A percentile compares a stretch with the other conserved stretches of the same genome.
These are phyloP conservation scores for Starmerella ratchasimensis DNA, from an alignment of 805 yeast species.

Conservation along the genomic window DNA sequence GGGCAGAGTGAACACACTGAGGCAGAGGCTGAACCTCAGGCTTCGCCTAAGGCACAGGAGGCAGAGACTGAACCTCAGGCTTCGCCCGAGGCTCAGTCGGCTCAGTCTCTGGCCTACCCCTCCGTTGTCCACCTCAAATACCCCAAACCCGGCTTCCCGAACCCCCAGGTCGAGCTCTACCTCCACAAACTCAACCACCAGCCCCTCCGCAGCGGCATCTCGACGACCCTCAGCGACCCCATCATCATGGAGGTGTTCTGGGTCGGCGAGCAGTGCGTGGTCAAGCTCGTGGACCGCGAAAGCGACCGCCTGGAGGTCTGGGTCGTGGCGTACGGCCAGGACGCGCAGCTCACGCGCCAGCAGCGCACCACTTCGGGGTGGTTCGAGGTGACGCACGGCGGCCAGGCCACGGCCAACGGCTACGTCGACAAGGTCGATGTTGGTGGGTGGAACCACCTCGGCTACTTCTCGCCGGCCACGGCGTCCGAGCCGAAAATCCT, in stretches of 20 bases:
- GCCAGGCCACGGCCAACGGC: constrained; percentile 41
- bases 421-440: constrained; percentile 56
- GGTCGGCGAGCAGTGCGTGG: constrained; percentile 46
- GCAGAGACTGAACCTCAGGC: too few species aligned
- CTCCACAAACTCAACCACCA: constrained; percentile 31
- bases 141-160: constrained; percentile 72
- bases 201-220: constrained; percentile 9
- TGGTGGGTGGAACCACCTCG: constrained; percentile 57
- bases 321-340: constrained; percentile 34
- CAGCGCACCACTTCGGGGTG: constrained; percentile 46
- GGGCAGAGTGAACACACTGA: too few species aligned
- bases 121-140: constrained; percentile 49
- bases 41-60: too few species aligned
- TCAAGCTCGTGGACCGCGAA: constrained; percentile 49
- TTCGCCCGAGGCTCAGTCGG: too few species aligned
- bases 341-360: constrained; percentile 28
- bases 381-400: constrained; percentile 64
- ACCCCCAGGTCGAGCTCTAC: constrained; percentile 49
- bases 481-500: constrained; percentile 41
- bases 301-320: constrained; percentile 50
- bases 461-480: constrained; percentile 63
- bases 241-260: constrained; percentile 58
- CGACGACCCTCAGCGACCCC: constrained; percentile 25
- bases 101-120: constrained; percentile 47
- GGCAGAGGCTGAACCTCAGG: too few species aligned